These are phyloP conservation scores for Aspergillus sergii DNA, from an alignment of 2,329 filamentous ascomycete genomes.

Conservation along the genomic window DNA sequence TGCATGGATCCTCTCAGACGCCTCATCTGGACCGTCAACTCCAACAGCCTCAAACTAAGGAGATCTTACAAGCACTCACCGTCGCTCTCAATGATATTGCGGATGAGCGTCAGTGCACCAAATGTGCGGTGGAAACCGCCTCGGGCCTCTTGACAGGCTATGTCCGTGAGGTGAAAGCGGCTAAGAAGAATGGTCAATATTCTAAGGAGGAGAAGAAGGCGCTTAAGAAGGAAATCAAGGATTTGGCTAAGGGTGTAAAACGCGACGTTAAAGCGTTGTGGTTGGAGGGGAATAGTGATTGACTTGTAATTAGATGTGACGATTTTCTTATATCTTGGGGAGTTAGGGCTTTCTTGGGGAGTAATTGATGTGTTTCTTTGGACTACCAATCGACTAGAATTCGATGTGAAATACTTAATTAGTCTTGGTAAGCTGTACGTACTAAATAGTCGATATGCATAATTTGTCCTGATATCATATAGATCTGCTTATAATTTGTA, in stretches of 20 bases:
- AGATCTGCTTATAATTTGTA: too few species aligned
- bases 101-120: background rate
- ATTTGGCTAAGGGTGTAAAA: background rate
- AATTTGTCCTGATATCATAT: too few species aligned
- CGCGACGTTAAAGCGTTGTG: background rate
- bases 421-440: too few species aligned
- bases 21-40: background rate
- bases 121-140: background rate
- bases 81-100: background rate
- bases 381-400: background rate
- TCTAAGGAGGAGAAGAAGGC: background rate
- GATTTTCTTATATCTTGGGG: background rate
- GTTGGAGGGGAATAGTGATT: background rate
- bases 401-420: background rate
- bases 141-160: background rate
- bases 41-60: background rate
- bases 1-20: background rate
- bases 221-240: background rate
- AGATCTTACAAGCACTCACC: background rate
- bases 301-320: background rate
- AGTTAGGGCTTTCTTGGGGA: background rate
- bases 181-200: background rate
- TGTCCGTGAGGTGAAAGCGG: background rate
- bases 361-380: background rate
- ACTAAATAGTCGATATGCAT: too few species aligned